Evolutionary conservation across 768 basidiomycete genomes (phyloP).

Genomic region (Rubroboletus satanas): DNA sequence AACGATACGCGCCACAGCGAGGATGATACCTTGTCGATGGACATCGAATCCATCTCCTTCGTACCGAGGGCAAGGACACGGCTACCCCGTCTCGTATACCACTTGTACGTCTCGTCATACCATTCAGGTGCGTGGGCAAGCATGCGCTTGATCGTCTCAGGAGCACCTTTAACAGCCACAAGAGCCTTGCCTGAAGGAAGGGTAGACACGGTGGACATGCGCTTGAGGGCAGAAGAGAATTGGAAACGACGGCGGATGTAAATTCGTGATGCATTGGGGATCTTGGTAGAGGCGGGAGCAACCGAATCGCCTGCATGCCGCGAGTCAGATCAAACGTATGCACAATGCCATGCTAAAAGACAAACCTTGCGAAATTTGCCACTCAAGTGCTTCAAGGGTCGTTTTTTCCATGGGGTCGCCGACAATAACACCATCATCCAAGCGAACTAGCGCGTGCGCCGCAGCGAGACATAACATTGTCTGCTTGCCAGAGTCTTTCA

Average conservation of each 20-base stretch:
- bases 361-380: conserved; percentile 72
- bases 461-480: conserved; percentile 88
- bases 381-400: conserved; percentile 85
- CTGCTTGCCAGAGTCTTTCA: conserved; percentile 70
- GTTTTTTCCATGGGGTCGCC: conserved; percentile 99
- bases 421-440: conserved; percentile 92
- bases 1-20: background rate
- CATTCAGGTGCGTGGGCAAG: conserved; percentile 63
- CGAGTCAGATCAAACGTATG: background rate
- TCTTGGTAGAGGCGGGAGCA: conserved; percentile 47
- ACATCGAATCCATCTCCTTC: conserved; percentile 75
- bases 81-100: conserved; percentile 89
- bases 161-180: conserved; percentile 90
- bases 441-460: conserved; percentile 89
- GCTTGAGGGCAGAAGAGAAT: conserved; percentile 94
- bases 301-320: conserved; percentile 55
- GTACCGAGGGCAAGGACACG: conserved; percentile 89
- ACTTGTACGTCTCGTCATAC: conserved; percentile 95
- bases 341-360: background rate
- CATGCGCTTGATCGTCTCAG: conserved; percentile 94
- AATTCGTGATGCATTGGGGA: conserved; percentile 57
- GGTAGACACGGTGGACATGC: conserved; percentile 89
- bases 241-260: conserved; percentile 90
- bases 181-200: conserved; percentile 58
- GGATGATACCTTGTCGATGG: conserved; percentile 62